Evolutionary conservation across 768 basidiomycete species (phyloP), one percentile per base, ranked within the genome.

Genomic region (Pulveroboletus ravenelii): DNA sequence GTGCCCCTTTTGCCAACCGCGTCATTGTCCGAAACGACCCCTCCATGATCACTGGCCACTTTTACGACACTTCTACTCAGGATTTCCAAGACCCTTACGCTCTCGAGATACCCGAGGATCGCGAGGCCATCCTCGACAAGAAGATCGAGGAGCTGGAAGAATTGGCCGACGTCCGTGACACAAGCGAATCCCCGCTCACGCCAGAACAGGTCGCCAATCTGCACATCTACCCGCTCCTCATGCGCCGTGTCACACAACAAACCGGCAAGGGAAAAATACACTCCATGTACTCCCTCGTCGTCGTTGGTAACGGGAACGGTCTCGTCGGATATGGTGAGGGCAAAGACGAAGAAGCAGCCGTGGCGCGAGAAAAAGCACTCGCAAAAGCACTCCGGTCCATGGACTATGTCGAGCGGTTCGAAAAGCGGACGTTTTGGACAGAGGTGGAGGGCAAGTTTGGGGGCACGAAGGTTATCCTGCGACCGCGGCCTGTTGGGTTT

Each of bases 361-460:
- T 73, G 15, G 89, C 88, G 3, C 63, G 75, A 14, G 68, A 67
- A 41, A 82, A 84, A 64, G 78, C 86, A n/a, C 70, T 79, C 55
- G 68, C 74, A 32, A 70, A 81, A 73, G 96, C 92, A 2, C 75
- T 95, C 27, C 78, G 85, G 54, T 88, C 85, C 62, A 87, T 97
- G 86, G 96, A 97, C 69, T 86, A 76, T 61, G 91, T 99, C 48
- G 87, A 89, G 57, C 82, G 92, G n/a, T 97, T 93, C 69, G 95
- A 99, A 69, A 75, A 82, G 55, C 80, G 96, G 45, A 98, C 96
- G n/a, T 77, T 96, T 15, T 97, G 91, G 89, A 91, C 92, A 18
- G 88, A 93, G 46, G 81, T 94, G 74, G 74, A 79, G 46, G 75
- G 75, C 55, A 99, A 98, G 72, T 83, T 91, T 54, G 92, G 93